These are phyloP conservation scores for Chrysochromulina parva DNA, from an alignment of 78 protist genomes.

Conservation along the genomic window DNA sequence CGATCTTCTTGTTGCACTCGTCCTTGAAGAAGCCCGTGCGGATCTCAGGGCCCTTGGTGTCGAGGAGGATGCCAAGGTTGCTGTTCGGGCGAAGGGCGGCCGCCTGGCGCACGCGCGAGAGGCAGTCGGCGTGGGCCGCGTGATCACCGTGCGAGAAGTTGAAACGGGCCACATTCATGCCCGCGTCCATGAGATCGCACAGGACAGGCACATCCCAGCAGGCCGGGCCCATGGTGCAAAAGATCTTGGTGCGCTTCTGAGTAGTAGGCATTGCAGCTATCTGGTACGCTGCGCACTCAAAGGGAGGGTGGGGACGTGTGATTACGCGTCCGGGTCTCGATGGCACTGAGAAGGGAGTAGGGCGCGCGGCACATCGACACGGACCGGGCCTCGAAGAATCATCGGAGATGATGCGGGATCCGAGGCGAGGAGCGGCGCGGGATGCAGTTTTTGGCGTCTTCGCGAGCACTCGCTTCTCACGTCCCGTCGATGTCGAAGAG, in stretches of 20 bases:
- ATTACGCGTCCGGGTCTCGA: too few species aligned
- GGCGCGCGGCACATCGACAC: too few species aligned
- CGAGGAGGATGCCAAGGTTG: slow-evolving; percentile 54
- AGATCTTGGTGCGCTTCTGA: background rate
- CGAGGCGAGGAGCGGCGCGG: too few species aligned
- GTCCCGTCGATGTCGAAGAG: too few species aligned
- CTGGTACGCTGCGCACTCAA: too few species aligned
- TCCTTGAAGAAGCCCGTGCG: slow-evolving; percentile 57
- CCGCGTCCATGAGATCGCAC: slow-evolving; percentile 46
- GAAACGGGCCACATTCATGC: slow-evolving; percentile 77
- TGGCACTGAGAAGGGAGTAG: too few species aligned
- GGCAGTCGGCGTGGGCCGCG: slow-evolving; percentile 44
- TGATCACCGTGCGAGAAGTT: slow-evolving; percentile 81
- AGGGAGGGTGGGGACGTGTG: too few species aligned
- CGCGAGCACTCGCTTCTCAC: too few species aligned
- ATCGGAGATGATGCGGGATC: too few species aligned
- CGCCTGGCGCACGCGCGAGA: slow-evolving; percentile 30
- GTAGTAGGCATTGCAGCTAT: too few species aligned
- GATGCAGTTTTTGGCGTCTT: too few species aligned
- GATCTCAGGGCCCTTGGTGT: slow-evolving; percentile 77
- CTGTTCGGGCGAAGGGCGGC: background rate
- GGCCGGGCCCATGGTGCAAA: slow-evolving; percentile 14
- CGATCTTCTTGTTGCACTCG: background rate
- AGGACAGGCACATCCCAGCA: background rate
- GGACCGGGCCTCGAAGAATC: too few species aligned